These are phyloP conservation scores for Blastobotrys petasosporus DNA, from an alignment of 1,139 yeast species.

Conservation along the genomic window DNA sequence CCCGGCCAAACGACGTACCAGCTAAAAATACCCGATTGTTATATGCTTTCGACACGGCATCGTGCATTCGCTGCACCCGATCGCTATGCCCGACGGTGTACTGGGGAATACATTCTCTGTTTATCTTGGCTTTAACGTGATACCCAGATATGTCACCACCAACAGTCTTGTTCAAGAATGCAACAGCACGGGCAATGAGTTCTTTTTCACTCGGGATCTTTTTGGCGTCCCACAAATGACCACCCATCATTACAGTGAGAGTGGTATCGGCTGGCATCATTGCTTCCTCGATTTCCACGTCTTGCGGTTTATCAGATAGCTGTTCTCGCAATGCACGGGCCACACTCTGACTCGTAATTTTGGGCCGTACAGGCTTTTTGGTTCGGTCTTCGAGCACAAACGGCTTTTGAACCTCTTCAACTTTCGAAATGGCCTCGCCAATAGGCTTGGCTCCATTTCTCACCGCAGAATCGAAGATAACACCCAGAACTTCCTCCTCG, in stretches of 20 bases:
- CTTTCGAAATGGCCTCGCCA: no score
- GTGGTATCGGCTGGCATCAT: constrained; percentile 39
- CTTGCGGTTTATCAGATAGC: constrained; percentile 7
- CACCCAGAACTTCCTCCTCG: constrained; percentile 62
- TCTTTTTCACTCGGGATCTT: constrained; percentile 28
- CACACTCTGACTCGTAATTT: no score
- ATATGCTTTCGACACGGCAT: constrained; percentile 35
- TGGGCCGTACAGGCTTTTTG: no score
- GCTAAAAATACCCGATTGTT: constrained; percentile 52
- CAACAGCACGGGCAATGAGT: constrained; percentile 42
- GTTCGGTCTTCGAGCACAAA: no score
- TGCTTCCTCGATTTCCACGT: neutral
- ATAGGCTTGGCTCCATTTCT: constrained; percentile 31
- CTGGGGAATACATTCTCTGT: constrained; percentile 69
- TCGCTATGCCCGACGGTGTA: constrained; percentile 66
- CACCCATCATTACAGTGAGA: constrained; percentile 88
- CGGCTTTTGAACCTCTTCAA: no score
- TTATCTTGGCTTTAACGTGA: constrained; percentile 33
- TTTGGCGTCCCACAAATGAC: constrained; percentile 48
- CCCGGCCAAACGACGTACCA: constrained; percentile 78
- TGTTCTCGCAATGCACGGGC: constrained; percentile 8
- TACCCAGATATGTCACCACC: constrained; percentile 39
- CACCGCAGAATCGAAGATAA: constrained; percentile 83
- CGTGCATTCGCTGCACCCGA: constrained; percentile 38
- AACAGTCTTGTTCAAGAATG: constrained; percentile 47